phyloP scores from a whole-genome alignment of 169 alveolate species.

The Eimeria necatrix region DNA sequence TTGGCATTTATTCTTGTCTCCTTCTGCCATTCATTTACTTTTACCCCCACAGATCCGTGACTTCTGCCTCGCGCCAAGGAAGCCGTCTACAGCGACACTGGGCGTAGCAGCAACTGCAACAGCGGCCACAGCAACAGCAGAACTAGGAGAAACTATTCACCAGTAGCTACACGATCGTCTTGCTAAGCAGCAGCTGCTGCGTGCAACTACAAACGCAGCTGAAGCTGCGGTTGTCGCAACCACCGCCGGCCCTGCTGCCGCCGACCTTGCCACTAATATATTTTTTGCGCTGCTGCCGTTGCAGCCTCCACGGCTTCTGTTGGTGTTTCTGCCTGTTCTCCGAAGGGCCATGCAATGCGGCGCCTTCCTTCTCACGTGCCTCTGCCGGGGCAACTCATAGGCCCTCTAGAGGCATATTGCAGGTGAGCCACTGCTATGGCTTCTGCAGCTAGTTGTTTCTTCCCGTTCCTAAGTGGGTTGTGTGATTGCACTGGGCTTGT shows the following conservation, averaged over 20 bases:
- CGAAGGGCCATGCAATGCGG: conserved; percentile 15
- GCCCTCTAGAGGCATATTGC: conserved; percentile 45
- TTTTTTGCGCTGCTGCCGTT: background rate
- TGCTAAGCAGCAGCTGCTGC: background rate
- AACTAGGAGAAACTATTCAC: background rate
- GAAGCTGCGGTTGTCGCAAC: background rate
- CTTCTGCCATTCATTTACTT: background rate
- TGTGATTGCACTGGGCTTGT: too few relatives aligned
- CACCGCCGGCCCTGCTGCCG: too few relatives aligned
- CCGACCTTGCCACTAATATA: too few relatives aligned
- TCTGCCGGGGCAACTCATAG: conserved; percentile 47
- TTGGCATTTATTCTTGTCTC: background rate
- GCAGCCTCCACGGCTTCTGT: background rate
- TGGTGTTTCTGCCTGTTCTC: background rate
- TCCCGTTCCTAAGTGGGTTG: too few relatives aligned
- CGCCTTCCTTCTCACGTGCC: conserved; percentile 49
- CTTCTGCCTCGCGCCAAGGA: background rate
- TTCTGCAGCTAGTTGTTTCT: background rate
- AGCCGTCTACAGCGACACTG: background rate
- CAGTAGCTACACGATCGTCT: background rate
- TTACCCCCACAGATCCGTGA: background rate
- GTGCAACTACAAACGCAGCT: background rate
- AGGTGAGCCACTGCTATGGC: background rate
- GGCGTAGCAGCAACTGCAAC: background rate
- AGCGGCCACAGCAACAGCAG: background rate